Percentiles rank a stretch among this genome's conserved stretches.
Conservation (phyloP, 2,329 filamentous ascomycete genomes). For the Fusarium equiseti region DNA sequence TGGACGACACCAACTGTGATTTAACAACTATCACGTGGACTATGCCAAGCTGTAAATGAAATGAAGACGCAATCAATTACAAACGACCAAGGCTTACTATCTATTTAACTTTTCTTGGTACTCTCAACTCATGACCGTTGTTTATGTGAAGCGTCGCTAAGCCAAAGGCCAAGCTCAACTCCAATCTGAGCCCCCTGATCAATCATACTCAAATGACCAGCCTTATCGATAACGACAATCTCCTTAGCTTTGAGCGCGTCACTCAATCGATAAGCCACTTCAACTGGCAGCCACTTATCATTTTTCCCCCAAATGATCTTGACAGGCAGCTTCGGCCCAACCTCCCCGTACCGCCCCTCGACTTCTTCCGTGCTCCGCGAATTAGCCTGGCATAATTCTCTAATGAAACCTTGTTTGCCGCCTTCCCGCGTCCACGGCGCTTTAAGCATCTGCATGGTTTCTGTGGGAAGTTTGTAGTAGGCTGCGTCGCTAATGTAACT, state of each 20-base stretch:
- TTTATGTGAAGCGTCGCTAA: constrained; percentile 1
- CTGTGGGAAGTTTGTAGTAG: constrained; percentile 45
- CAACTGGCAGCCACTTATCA: constrained; percentile 58
- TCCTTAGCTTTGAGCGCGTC: constrained; percentile 50
- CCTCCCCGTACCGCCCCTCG: constrained; percentile 53
- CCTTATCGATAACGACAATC: constrained; percentile 51
- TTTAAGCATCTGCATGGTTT: constrained; percentile 53
- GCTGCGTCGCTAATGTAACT: constrained; percentile 57
- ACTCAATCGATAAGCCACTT: constrained; percentile 49
- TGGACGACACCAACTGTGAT: neutral
- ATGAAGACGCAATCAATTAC: neutral
- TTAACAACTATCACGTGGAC: neutral
- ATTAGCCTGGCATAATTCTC: constrained; percentile 53
- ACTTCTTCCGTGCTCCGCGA: constrained; percentile 47
- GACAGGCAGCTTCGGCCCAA: constrained; percentile 54
- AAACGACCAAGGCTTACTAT: neutral
- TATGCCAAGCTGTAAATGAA: neutral
- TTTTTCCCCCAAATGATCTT: constrained; percentile 59
- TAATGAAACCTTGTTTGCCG: constrained; percentile 54
- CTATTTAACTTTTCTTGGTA: neutral
- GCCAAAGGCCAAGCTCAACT: constrained; percentile 54
- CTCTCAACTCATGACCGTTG: neutral
- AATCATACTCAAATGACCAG: constrained; percentile 60
- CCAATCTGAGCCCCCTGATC: constrained; percentile 57
- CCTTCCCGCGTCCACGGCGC: constrained; percentile 51